phyloP scores from a whole-genome alignment of 2,329 filamentous ascomycete genomes.

The Zymoseptoria crescenta region DNA sequence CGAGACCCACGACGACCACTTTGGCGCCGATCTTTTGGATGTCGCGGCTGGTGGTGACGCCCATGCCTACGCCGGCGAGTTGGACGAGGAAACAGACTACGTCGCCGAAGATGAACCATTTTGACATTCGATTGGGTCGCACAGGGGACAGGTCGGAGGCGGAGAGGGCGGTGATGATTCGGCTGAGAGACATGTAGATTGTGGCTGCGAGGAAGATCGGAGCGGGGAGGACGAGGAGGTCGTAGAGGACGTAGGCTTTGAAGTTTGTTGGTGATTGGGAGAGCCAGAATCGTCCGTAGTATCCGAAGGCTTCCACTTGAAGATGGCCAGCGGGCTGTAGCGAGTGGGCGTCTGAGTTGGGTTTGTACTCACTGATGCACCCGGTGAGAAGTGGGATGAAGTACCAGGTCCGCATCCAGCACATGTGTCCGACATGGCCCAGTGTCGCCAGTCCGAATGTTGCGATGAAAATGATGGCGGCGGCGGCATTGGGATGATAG shows the following conservation, averaged over 20 bases:
- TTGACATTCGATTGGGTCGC: constrained; percentile 42
- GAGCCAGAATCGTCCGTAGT: constrained; percentile 33
- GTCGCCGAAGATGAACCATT: constrained; percentile 49
- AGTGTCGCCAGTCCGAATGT: constrained; percentile 22
- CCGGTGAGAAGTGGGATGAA: constrained; percentile 33
- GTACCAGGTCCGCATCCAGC: constrained; percentile 29
- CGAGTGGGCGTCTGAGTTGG: background rate
- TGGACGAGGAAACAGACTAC: constrained; percentile 48
- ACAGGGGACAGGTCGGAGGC: constrained; percentile 33
- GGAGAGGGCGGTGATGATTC: constrained; percentile 28
- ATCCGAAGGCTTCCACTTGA: constrained; percentile 36
- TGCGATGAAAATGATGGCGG: constrained; percentile 22
- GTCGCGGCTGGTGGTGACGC: constrained; percentile 12
- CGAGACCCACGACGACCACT: constrained; percentile 49
- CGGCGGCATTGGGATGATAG: constrained; percentile 19
- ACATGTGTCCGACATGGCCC: constrained; percentile 32
- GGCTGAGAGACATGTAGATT: constrained; percentile 41
- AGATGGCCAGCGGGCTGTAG: background rate
- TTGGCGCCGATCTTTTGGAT: constrained; percentile 37
- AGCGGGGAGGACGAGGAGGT: constrained; percentile 37
- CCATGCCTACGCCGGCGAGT: constrained; percentile 35
- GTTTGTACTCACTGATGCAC: constrained; percentile 28
- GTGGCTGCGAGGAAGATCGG: constrained; percentile 41
- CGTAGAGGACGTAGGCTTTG: constrained; percentile 36
- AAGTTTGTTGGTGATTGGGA: constrained; percentile 31